Base-by-base conservation (phyloP, 2,329 filamentous ascomycete species). In the Fonsecaea erecta region DNA sequence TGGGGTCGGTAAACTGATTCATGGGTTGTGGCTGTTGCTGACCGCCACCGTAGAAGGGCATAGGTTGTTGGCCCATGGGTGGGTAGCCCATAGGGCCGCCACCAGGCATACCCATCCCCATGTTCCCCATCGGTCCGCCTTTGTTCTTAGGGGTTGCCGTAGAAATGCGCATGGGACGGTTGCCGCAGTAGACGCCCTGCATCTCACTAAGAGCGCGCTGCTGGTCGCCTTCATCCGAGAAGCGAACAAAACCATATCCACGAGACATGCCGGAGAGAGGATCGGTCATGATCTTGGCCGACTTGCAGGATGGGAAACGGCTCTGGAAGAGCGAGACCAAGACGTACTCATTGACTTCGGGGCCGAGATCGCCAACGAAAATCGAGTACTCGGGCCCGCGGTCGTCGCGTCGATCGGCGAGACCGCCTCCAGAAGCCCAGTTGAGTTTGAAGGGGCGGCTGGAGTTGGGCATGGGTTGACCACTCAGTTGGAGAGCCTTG, bases 1-100 rank as follows among this genome's bases (percentile, higher is more conserved):
- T 99, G 12, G 95, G 95, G 75, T 99, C 95, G 40, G 95, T 99
- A 84, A 99, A 99, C 82, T 99, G 95, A 82, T 99, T 99, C 95
- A 99, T 98, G 71, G 89, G 89, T 79, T 91, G 89, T 71, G 89
- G 89, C 93, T 98, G 98, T 72, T 88, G 89, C 79, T 91, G 88
- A 68, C 87, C 88, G n/a, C 58, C 83, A 68, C 86, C 87, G 75
- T 88, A 88, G 78, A 86, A 88, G 68, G 85, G 84, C 81, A 90
- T 87, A 37, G 87, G 88, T 64, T 88, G 88, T 72, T 84, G 86
- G 68, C 87, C 86, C 88, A 91, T 90, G 28, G 82, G 70, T 54
- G 79, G 79, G 77, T 90, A 90, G 84, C 90, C 88, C 74, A 86
- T 86, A 70, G 84, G 80, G 70, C 83, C 84, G 53, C 76, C 79